Conservation (phyloP, 768 basidiomycete genomes). For the Phylloporus sp. region DNA sequence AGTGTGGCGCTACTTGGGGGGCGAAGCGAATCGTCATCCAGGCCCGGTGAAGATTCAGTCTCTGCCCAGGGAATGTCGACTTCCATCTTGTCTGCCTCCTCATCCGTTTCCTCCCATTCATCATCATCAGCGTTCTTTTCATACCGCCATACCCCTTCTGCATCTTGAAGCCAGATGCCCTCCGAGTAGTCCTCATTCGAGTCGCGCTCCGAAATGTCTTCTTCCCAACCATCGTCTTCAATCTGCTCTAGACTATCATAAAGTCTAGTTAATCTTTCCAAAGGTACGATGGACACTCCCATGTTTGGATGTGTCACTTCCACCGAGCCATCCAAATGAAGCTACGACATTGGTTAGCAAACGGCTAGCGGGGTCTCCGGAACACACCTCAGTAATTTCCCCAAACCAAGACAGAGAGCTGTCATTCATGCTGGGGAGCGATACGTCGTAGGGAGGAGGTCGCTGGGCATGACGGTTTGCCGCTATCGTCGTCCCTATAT, state of each 20-base stretch:
- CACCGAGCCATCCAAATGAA: slow-evolving; percentile 70
- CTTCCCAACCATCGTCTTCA: slow-evolving; percentile 62
- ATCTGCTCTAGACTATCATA: slow-evolving; percentile 81
- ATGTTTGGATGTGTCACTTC: slow-evolving; percentile 69
- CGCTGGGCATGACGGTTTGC: slow-evolving; percentile 39
- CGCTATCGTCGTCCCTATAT: slow-evolving; percentile 60
- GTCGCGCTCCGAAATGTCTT: slow-evolving; percentile 29
- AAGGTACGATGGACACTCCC: slow-evolving; percentile 45
- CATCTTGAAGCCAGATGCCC: slow-evolving; percentile 42
- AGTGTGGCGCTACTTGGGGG: slow-evolving; percentile 14
- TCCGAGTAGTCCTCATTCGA: slow-evolving; percentile 43
- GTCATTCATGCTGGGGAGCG: slow-evolving; percentile 39
- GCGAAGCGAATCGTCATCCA: slow-evolving; percentile 17
- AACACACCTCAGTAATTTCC: slow-evolving; percentile 70
- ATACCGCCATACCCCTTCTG: slow-evolving; percentile 33
- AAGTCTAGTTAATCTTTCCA: slow-evolving; percentile 69
- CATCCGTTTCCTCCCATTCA: slow-evolving; percentile 39
- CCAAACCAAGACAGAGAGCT: slow-evolving; percentile 72
- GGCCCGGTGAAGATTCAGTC: slow-evolving; percentile 15
- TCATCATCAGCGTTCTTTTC: slow-evolving; percentile 32
- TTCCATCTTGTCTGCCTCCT: slow-evolving; percentile 37
- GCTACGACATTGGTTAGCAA: slow-evolving; percentile 37
- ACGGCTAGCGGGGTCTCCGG: slow-evolving; percentile 1
- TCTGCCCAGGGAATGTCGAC: slow-evolving; percentile 31
- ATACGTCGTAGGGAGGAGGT: slow-evolving; percentile 39